Base-by-base conservation (phyloP, 169 alveolate genomes). In the Plasmodium relictum region DNA sequence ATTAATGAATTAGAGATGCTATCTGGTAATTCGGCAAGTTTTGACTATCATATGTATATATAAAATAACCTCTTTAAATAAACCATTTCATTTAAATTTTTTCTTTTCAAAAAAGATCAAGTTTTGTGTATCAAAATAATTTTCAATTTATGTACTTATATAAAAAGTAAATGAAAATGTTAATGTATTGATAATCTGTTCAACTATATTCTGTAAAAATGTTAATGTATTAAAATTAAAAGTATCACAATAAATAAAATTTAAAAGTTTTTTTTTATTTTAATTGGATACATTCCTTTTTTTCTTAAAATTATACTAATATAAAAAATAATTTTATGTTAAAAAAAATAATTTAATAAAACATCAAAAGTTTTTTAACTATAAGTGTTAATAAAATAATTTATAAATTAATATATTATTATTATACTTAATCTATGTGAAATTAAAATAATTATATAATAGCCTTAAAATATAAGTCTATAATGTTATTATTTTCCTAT, bases 181-280 rank as follows among this genome's bases (percentile, higher is more conserved):
- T 9, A 52, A 52, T n/a, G 61, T 18, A 52, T 52, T 52, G 62
- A 52, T 52, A 52, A 8, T 52, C 62, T 52, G 62, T 52, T 52
- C 5, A 52, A 52, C 12, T 52, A n/a, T 52, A 10, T 52, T n/a
- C 62, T 52, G 12, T 52, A 8, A n/a, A 52, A 0, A 9, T n/a
- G 6, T 52, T 52, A n/a, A 0, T 4, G 4, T 8, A n/a, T 9
- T n/a, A n/a, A 52, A 52, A n/a, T 10, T n/a, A n/a, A 20, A 52
- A 9, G 20, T 52, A 20, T 52, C 62, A 52, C 62, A 52, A n/a
- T 52, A 8, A n/a, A 52, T 52, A 52, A 52, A 52, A 50, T 52
- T 52, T 52, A 52, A 52, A n/a, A n/a, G n/a, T n/a, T 52, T 16
- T 12, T 52, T 52, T 16, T 16, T 9, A 52, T 52, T 8, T 16